phyloP scores from a whole-genome alignment of 768 basidiomycete genomes.

The Lactarius sanguifluus region DNA sequence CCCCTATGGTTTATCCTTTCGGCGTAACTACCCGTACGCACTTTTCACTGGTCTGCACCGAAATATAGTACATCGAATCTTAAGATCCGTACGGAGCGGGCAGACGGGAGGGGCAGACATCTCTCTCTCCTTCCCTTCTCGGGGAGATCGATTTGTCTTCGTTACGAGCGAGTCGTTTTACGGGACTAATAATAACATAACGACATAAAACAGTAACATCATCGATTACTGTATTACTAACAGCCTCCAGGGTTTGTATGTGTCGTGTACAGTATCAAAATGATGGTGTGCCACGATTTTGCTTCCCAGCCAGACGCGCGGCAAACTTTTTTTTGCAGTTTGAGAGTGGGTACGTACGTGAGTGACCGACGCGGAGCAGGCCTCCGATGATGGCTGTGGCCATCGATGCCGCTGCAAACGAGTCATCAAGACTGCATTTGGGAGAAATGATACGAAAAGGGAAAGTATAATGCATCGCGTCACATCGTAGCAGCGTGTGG shows the following conservation, averaged over 20 bases:
- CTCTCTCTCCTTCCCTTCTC: not conserved
- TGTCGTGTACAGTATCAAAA: not conserved
- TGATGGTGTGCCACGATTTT: not conserved
- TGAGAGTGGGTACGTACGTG: not conserved
- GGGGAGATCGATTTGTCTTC: not conserved
- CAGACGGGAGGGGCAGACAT: not conserved
- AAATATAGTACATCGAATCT: not conserved
- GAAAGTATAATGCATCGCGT: not conserved
- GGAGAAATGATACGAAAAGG: not conserved
- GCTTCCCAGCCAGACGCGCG: slow-evolving; percentile 3
- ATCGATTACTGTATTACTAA: not conserved
- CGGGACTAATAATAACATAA: too few species aligned
- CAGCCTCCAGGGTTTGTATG: not conserved
- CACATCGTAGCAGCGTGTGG: not conserved
- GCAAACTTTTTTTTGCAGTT: not conserved
- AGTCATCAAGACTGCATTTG: not conserved
- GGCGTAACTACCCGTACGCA: not conserved
- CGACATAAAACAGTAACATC: too few species aligned
- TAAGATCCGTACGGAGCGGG: not conserved
- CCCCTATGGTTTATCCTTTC: not conserved
- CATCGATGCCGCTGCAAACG: not conserved
- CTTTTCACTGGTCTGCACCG: not conserved
- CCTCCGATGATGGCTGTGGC: not conserved
- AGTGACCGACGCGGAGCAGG: not conserved
- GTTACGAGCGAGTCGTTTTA: not conserved